These are phyloP conservation scores for Eimeria maxima DNA, from an alignment of 169 alveolate genomes.

Conservation along the genomic window DNA sequence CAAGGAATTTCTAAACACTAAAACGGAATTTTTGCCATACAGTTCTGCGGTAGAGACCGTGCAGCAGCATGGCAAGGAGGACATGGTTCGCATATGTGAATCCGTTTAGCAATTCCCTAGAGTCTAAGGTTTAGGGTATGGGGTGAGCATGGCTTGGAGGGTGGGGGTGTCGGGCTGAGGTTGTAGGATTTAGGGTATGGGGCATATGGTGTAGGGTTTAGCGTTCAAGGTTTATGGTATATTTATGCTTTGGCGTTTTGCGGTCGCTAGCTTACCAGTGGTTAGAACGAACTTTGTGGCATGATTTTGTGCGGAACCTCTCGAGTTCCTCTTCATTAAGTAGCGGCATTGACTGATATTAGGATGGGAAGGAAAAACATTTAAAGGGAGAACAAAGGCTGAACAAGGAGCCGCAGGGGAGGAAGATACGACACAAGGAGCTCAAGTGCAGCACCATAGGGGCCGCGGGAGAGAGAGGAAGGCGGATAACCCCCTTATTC, in stretches of 20 bases:
- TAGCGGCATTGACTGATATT: constrained; percentile 5
- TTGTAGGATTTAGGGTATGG: neutral
- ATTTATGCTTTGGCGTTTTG: neutral
- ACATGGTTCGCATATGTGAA: neutral
- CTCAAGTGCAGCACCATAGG: neutral
- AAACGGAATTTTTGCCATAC: neutral
- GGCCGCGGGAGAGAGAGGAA: neutral
- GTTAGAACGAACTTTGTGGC: neutral
- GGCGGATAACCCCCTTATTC: neutral
- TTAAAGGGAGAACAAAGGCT: neutral
- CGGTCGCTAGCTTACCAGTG: constrained; percentile 1
- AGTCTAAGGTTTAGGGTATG: neutral
- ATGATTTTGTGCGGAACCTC: constrained; percentile 36
- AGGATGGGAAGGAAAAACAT: neutral
- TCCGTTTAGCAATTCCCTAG: neutral
- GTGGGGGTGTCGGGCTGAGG: neutral
- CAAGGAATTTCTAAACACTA: constrained; percentile 7
- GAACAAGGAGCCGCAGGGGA: neutral
- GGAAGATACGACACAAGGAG: neutral
- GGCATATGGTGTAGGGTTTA: constrained; percentile 12
- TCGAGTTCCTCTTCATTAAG: constrained; percentile 27
- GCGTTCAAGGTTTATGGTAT: constrained; percentile 15
- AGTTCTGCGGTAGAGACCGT: neutral
- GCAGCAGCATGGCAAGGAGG: neutral
- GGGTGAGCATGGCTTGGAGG: neutral